Percentiles rank a stretch among this genome's conserved stretches.
These are phyloP conservation scores for thale cress (Arabidopsis thaliana) DNA, from an alignment of 345 rosid species.

Conservation along the genomic window TAIR10.1 NC_003076.8:1874001-1874500, in stretches of 20 bases:
- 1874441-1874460: not conserved
- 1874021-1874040: not conserved
- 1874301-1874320: conserved; percentile 88
- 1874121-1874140: conserved; percentile 80
- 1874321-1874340: conserved; percentile 81
- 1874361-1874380: conserved; percentile 69
- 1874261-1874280: conserved; percentile 23
- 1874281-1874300: conserved; percentile 34
- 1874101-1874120: conserved; percentile 86
- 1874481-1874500: not conserved
- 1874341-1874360: conserved; percentile 71
- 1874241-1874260: not conserved
- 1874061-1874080: conserved; percentile 96
- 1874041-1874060: conserved; percentile 31
- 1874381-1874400: conserved; percentile 74
- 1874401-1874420: conserved; percentile 92
- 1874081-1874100: conserved; percentile 78
- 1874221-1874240: conserved; percentile 20
- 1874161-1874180: conserved; percentile 73
- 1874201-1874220: conserved; percentile 74
- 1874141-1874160: conserved; percentile 73
- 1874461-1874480: not conserved
- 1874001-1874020: conserved; percentile 17
- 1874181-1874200: conserved; percentile 80
- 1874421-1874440: conserved; percentile 75